Evolutionary conservation across 2,329 filamentous ascomycete genomes (phyloP).

Genomic region (Tetracladium maxilliforme): DNA sequence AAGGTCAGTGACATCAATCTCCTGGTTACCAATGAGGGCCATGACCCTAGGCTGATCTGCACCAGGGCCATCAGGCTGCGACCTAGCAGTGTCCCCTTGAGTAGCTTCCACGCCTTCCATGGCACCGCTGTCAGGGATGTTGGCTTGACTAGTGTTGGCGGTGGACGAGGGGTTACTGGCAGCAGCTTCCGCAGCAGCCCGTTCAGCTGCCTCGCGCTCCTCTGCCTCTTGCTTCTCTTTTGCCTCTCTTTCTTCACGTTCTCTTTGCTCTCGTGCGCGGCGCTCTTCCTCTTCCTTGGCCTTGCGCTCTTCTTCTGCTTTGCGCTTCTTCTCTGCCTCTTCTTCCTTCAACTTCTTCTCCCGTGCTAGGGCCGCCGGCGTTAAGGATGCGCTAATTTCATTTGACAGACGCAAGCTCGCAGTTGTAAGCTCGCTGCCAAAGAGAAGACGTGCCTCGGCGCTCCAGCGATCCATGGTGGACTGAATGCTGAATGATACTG

Average conservation of each 20-base stretch:
- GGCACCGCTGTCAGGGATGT: slow-evolving; percentile 18
- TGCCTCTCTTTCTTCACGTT: slow-evolving; percentile 55
- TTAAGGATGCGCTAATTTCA: slow-evolving; percentile 56
- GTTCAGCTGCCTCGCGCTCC: slow-evolving; percentile 35
- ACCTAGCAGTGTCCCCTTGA: slow-evolving; percentile 15
- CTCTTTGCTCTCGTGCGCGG: slow-evolving; percentile 49
- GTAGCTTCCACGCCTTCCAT: slow-evolving; percentile 68
- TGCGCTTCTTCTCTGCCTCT: slow-evolving; percentile 45
- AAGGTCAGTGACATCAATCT: slow-evolving; percentile 85
- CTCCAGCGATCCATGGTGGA: slow-evolving; percentile 69
- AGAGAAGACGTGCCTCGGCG: slow-evolving; percentile 80
- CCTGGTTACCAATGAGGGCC: slow-evolving; percentile 72
- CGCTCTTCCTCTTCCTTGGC: slow-evolving; percentile 60
- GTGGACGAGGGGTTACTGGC: slow-evolving; percentile 15
- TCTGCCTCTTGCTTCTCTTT: slow-evolving; percentile 43
- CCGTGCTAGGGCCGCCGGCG: slow-evolving; percentile 71
- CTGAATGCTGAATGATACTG: slow-evolving; percentile 59
- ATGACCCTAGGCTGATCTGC: slow-evolving; percentile 49
- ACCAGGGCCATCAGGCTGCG: slow-evolving; percentile 18
- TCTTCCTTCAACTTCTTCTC: slow-evolving; percentile 58
- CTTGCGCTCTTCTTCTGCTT: slow-evolving; percentile 48
- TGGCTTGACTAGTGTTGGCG: slow-evolving; percentile 8
- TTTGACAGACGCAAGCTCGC: slow-evolving; percentile 54
- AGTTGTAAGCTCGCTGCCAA: slow-evolving; percentile 53
- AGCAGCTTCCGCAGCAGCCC: slow-evolving; percentile 30